Percentiles rank a stretch among this genome's conserved stretches.
These are phyloP conservation scores for Aspergillus costaricaensis DNA, from an alignment of 2,329 filamentous ascomycete genomes.

Conservation along the genomic window DNA sequence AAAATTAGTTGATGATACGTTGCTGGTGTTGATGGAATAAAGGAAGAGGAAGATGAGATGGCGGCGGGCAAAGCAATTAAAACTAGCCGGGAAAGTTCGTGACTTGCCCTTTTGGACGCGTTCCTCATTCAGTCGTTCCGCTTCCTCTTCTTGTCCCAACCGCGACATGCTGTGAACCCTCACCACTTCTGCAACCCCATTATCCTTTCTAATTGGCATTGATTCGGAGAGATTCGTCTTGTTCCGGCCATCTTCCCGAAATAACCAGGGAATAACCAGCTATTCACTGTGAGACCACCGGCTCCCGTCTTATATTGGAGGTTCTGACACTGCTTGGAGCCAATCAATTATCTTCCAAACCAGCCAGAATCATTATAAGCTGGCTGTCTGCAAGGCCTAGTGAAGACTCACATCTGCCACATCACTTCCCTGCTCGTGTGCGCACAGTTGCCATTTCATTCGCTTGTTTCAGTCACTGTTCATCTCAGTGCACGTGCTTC, in stretches of 20 bases:
- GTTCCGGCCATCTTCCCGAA: neutral
- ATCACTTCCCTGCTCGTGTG: neutral
- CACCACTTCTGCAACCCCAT: neutral
- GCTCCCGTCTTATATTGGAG: neutral
- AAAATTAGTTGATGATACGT: neutral
- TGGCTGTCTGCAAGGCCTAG: neutral
- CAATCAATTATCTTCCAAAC: neutral
- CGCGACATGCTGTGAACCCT: conserved; percentile 7
- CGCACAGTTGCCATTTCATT: neutral
- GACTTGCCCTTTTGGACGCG: conserved; percentile 18
- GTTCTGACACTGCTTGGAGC: conserved; percentile 1
- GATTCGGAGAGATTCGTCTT: neutral
- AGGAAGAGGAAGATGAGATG: neutral
- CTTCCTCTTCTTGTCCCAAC: conserved; percentile 16
- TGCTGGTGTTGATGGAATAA: neutral
- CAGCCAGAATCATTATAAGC: neutral
- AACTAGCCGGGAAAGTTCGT: conserved; percentile 10
- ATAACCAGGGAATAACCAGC: neutral
- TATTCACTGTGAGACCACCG: neutral
- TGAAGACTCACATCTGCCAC: neutral
- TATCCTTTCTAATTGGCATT: neutral
- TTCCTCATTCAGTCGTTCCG: conserved; percentile 18
- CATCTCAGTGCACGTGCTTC: conserved; percentile 3
- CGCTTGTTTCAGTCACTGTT: neutral
- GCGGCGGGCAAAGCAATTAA: conserved; percentile 1